These are phyloP conservation scores for Phanerochaete sordida DNA, from an alignment of 768 basidiomycete genomes.

Conservation along the genomic window DNA sequence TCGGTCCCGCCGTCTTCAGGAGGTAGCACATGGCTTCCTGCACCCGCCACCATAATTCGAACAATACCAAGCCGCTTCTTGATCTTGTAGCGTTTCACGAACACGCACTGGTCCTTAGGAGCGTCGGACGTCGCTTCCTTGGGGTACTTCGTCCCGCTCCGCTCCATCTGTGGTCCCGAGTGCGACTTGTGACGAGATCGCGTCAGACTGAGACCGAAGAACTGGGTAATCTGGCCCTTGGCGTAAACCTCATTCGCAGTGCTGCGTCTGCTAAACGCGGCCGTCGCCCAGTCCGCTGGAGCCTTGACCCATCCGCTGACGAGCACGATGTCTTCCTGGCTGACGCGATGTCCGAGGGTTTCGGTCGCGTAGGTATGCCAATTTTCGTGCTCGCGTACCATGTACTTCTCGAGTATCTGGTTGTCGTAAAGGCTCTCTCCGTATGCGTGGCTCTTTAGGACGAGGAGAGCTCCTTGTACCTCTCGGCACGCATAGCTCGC, in stretches of 20 bases:
- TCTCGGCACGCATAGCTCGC: background rate
- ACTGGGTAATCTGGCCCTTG: no score
- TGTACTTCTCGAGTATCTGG: background rate
- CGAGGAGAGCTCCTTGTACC: background rate
- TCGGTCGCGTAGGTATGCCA: background rate
- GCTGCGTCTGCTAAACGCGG: background rate
- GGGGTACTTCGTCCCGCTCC: background rate
- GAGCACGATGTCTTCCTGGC: background rate
- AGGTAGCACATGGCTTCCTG: background rate
- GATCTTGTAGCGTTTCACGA: background rate
- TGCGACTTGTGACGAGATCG: background rate
- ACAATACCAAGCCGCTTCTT: background rate
- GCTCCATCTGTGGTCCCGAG: background rate
- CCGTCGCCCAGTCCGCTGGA: background rate
- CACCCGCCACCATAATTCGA: background rate
- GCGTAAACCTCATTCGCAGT: background rate
- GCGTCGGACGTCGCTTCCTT: background rate
- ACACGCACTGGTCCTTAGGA: background rate
- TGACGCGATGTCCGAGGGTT: background rate
- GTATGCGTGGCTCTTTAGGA: background rate
- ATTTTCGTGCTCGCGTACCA: background rate
- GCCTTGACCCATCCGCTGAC: slow-evolving; percentile 2
- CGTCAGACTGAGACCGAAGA: background rate
- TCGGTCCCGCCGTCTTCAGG: background rate
- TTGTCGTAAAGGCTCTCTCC: background rate